Percentiles rank a stretch among this genome's conserved stretches.
Evolutionary conservation across 2,329 filamentous ascomycete species (phyloP).

Genomic region (Trichoderma arundinaceum): DNA sequence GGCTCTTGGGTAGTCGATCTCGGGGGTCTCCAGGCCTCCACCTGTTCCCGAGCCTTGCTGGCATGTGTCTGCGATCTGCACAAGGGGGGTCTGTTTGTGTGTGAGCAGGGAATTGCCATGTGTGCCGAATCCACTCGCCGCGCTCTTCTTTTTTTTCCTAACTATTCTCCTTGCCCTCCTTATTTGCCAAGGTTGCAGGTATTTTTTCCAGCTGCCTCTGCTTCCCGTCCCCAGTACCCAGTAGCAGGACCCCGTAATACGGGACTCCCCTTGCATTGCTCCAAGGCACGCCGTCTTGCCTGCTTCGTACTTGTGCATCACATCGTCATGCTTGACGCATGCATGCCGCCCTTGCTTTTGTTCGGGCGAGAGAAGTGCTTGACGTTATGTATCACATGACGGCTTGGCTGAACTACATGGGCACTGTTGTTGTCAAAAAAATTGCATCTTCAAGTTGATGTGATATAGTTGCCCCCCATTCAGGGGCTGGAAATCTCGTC

Average conservation of each 20-base stretch:
- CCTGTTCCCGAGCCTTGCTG: constrained; percentile 9
- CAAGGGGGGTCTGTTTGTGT: not conserved
- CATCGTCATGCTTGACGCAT: not conserved
- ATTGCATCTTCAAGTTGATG: too few relatives aligned
- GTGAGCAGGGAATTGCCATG: constrained; percentile 9
- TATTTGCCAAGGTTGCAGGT: not conserved
- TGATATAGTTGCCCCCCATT: too few relatives aligned
- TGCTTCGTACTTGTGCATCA: not conserved
- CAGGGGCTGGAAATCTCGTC: too few relatives aligned
- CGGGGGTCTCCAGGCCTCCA: not conserved
- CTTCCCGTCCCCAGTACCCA: too few relatives aligned
- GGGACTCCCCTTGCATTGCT: not conserved
- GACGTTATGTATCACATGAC: too few relatives aligned
- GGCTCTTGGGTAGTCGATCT: not conserved
- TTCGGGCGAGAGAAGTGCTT: too few relatives aligned
- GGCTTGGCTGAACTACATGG: too few relatives aligned
- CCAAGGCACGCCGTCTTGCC: not conserved
- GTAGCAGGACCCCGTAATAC: too few relatives aligned
- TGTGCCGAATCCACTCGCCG: constrained; percentile 15
- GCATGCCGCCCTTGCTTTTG: not conserved
- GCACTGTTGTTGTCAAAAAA: too few relatives aligned
- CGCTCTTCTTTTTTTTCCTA: not conserved
- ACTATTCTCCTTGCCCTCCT: constrained; percentile 2
- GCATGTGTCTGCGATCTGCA: constrained; percentile 20
- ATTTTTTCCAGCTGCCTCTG: not conserved